phyloP scores from a whole-genome alignment of 345 rosid genomes.

The Laguncularia racemosa region DNA sequence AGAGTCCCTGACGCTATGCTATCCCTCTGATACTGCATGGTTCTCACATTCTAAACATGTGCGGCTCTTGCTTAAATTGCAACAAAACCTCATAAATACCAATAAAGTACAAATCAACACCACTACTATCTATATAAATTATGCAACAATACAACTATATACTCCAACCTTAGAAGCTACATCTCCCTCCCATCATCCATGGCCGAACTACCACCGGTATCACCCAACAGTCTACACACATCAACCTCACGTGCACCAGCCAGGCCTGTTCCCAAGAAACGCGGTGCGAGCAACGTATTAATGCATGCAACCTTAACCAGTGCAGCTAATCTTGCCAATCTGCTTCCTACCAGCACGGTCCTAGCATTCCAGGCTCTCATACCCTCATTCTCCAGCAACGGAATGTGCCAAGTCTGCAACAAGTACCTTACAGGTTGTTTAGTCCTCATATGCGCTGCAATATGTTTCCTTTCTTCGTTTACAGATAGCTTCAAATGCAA shows the following conservation, averaged over 20 bases:
- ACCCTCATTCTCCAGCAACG: constrained; percentile 45
- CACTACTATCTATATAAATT: no score
- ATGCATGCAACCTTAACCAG: constrained; percentile 16
- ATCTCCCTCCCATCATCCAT: no score
- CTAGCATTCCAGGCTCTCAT: constrained; percentile 32
- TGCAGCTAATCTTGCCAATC: constrained; percentile 45
- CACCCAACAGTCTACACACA: not conserved
- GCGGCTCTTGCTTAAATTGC: no score
- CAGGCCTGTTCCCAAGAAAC: no score
- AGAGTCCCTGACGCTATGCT: no score
- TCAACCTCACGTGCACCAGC: not conserved
- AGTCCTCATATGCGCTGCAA: constrained; percentile 17
- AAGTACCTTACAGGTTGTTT: constrained; percentile 25
- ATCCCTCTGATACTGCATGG: no score
- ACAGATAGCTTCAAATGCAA: constrained; percentile 36
- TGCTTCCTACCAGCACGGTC: constrained; percentile 50
- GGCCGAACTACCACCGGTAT: not conserved
- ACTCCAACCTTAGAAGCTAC: no score
- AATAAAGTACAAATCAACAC: no score
- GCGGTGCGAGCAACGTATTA: no score
- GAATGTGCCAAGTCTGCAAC: constrained; percentile 22
- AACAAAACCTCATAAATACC: no score
- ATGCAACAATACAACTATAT: no score
- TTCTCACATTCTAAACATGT: no score
- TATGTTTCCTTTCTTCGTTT: constrained; percentile 43